Base-by-base conservation (phyloP, 106 monocot species). In the Dioscorea zingiberensis region DNA sequence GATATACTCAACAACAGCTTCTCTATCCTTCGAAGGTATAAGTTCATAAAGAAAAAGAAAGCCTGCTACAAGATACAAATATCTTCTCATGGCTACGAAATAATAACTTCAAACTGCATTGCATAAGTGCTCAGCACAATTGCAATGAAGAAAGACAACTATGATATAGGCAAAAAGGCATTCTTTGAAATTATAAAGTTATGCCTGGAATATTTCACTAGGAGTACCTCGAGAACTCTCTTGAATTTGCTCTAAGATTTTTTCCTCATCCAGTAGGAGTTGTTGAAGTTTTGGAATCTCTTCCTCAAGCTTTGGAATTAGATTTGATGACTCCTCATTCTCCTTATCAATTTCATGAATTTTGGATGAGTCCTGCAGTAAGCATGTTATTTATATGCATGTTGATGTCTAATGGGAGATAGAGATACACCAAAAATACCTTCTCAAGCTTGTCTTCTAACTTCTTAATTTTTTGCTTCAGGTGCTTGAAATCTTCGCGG, bases 381-480 rank as follows among this genome's bases (percentile, higher is more conserved):
- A 4, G 64, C 14, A 64, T 8, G 66, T 47, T 64, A 58, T 26
- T 74, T 47, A 71, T 44, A 55, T 55, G 16, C 25, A 45, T 53
- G 26, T 3, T 6, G 51, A 29, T 45, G 2, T n/a, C 27, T n/a
- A 54, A 54, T 14, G 38, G 38, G 4, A 0, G 6, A 10, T 6
- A 8, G 26, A 59, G 6, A 21, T 59, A 24, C 23, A 15, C 29
- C 16, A 11, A 19, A 5, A 49, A 54, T 70, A 89, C 97, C 79
- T 93, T 98, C 55, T 71, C 81, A 72, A 86, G 66, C 75, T 93
- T 98, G 59, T 89, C 89, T 7, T 86, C 83, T 9, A 84, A 44
- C 71, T 93, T 98, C 66, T 88, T 88, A 4, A 89, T 68, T 71
- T 92, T 98, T 71, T 98, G 87, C 67, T 92, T 86, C 56, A 98